Evolutionary conservation across 2,329 filamentous ascomycete species (phyloP).

Genomic region (Calonectria multiphialidica): DNA sequence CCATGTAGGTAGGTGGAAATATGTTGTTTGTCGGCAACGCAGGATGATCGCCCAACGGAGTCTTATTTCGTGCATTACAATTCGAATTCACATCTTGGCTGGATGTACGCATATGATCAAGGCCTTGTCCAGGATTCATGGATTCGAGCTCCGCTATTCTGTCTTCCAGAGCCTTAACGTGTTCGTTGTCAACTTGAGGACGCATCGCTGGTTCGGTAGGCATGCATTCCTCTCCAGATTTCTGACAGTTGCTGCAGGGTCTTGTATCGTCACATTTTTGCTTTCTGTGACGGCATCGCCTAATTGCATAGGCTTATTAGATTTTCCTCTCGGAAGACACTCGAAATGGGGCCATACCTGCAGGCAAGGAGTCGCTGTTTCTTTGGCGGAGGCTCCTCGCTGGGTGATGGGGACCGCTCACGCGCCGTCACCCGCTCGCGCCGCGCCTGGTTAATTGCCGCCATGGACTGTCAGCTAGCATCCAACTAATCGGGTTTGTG

Average conservation of each 20-base stretch:
- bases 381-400: slow-evolving; percentile 32
- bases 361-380: slow-evolving; percentile 32
- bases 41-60: not conserved
- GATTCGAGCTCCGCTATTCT: slow-evolving; percentile 33
- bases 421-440: not conserved
- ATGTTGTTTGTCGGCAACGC: not conserved
- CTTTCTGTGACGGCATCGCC: slow-evolving; percentile 40
- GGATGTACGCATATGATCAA: slow-evolving; percentile 31
- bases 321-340: too few relatives aligned
- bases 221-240: slow-evolving; percentile 36
- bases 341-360: too few relatives aligned
- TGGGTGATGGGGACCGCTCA: not conserved
- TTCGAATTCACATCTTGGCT: not conserved
- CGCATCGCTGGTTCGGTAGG: slow-evolving; percentile 33
- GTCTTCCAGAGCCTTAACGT: slow-evolving; percentile 33
- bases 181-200: slow-evolving; percentile 29
- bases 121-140: slow-evolving; percentile 28
- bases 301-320: not conserved
- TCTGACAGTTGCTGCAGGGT: slow-evolving; percentile 40
- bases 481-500: too few relatives aligned
- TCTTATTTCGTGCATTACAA: not conserved
- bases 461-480: too few relatives aligned
- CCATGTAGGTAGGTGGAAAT: not conserved
- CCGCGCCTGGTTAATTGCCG: too few relatives aligned
- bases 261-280: slow-evolving; percentile 40